Percentiles rank a stretch among this genome's conserved stretches.
phyloP scores from a whole-genome alignment of 805 yeast genomes.

The Clavispora asparagi region DNA sequence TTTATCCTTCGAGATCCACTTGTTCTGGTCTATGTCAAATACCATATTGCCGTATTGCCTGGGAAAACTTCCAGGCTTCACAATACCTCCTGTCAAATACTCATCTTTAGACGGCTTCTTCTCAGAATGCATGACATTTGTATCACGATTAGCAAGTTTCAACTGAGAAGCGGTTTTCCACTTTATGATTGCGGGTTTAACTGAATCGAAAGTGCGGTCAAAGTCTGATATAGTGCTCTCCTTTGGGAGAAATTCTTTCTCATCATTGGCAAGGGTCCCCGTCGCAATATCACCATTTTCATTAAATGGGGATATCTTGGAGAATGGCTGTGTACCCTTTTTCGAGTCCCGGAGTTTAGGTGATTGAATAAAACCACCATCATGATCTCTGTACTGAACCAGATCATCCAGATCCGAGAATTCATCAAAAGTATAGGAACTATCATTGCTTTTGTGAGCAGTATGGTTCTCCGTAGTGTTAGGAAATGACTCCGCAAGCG shows the following conservation, averaged over 20 bases:
- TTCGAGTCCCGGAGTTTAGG: neutral
- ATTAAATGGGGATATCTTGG: neutral
- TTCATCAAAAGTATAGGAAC: conserved; percentile 33
- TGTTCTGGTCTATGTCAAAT: conserved; percentile 24
- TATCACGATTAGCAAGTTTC: conserved; percentile 11
- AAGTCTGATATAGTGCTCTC: neutral
- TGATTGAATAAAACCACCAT: neutral
- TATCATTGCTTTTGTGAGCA: conserved; percentile 7
- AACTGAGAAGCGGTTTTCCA: conserved; percentile 38
- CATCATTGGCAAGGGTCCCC: no score
- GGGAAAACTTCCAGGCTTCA: conserved; percentile 34
- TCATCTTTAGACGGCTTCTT: neutral
- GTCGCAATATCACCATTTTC: neutral
- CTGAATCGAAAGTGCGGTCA: neutral
- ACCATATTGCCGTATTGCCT: conserved; percentile 31
- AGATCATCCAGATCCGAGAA: conserved; percentile 11
- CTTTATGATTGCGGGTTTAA: conserved; percentile 17
- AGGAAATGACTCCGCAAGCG: neutral
- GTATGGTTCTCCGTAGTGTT: neutral
- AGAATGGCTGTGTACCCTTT: neutral
- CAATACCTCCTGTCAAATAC: conserved; percentile 20
- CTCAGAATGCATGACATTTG: neutral
- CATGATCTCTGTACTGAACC: neutral
- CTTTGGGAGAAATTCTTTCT: neutral
- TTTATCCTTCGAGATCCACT: conserved; percentile 25